Evolutionary conservation across 116 monocot genomes (phyloP).

Genomic region (Dioscorea cayenensis): DNA sequence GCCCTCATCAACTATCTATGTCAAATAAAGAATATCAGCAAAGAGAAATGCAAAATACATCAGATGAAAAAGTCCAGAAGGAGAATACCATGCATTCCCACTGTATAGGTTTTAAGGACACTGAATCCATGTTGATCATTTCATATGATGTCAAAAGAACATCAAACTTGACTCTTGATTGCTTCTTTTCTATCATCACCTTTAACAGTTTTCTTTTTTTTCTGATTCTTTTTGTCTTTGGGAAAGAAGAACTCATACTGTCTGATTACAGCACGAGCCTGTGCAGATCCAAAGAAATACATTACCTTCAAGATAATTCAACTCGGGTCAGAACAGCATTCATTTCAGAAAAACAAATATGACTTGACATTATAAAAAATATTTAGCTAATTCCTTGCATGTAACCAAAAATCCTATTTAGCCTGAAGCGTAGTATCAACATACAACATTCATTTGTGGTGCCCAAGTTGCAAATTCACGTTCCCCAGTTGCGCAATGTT

Average conservation of each 20-base stretch:
- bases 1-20: conserved; percentile 96
- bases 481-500: conserved; percentile 95
- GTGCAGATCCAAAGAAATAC: conserved; percentile 89
- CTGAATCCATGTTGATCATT: conserved; percentile 95
- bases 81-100: conserved; percentile 90
- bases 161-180: conserved; percentile 75
- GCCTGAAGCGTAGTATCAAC: conserved; percentile 20
- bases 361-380: not conserved
- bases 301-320: conserved; percentile 56
- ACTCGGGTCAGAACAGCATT: conserved; percentile 4
- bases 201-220: conserved; percentile 43
- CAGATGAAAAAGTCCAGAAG: not conserved
- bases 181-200: conserved; percentile 27
- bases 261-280: conserved; percentile 68
- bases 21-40: not conserved
- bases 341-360: not conserved
- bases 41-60: conserved; percentile 2
- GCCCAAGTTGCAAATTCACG: conserved; percentile 99
- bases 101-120: conserved; percentile 60
- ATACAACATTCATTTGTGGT: conserved; percentile 95
- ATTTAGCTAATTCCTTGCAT: no score
- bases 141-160: conserved; percentile 98
- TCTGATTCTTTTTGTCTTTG: conserved; percentile 54
- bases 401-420: not conserved
- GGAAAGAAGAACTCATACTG: conserved; percentile 82